Base-by-base conservation (phyloP, 1,284 basidiomycete species). In the Kalmanozyma brasiliensis region DNA sequence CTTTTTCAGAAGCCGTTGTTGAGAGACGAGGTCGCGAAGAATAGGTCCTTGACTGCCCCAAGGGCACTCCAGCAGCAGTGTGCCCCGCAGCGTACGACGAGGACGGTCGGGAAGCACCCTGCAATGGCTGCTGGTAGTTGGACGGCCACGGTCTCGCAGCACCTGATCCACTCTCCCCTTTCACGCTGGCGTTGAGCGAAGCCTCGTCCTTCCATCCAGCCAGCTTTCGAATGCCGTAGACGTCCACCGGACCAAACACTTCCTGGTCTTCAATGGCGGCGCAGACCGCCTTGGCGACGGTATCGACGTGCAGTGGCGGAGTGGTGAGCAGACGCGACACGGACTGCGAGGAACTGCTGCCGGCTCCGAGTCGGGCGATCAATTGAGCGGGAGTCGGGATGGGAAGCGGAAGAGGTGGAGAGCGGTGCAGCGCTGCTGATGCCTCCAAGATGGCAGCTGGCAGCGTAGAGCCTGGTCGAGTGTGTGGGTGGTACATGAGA, bases 301-400 rank as follows among this genome's bases (percentile, higher is more conserved):
- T 93, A 76, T 98, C 95, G 23, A 97, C 92, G 79, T 98, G 95
- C 43, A 98, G 88, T 0, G 96, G 94, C 23, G 90, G 92, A 49
- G 90, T 90, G 11, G 87, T 87, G 59, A 95, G 82, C 20, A 90
- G 88, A 53, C 90, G 89, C 4, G 91, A 88, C 29, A 97, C 84
- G 1, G 91, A 89, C 33, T 89, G 86, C 8, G 43, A 41, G 0
- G 47, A 7, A 33, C 49, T 44, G 41, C 43, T 52, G n/a, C 60
- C 55, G 4, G 49, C 51, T 3, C 63, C 58, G 1, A 63, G 37
- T 4, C 41, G 29, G 1, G 60, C 37, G 22, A 77, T 43, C 14
- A 82, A 13, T 24, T 71, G 60, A 4, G 81, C 72, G 2, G 71
- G 89, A 29, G 89, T 87, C 34, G 90, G 91, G 24, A 93, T 67